phyloP scores from a whole-genome alignment of 148 eudicot genomes.

The Amaranthus palmeri region DNA sequence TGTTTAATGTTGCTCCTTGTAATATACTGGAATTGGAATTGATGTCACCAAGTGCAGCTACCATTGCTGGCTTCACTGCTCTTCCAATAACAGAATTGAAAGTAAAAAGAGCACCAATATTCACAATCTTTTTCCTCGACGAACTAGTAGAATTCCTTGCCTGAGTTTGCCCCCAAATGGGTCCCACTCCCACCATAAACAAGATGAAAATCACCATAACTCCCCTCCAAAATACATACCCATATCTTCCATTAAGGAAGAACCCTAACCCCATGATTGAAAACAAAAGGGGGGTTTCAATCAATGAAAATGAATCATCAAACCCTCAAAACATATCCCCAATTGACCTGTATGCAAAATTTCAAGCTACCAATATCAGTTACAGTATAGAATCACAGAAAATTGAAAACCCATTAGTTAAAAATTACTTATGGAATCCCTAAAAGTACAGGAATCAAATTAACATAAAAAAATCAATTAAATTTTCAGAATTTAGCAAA shows the following conservation, averaged over 20 bases:
- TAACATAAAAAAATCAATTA: neutral
- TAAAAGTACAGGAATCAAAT: neutral
- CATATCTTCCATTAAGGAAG: neutral
- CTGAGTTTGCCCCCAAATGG: neutral
- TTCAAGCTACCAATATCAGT: neutral
- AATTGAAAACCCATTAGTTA: neutral
- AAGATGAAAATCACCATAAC: neutral
- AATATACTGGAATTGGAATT: conserved; percentile 55
- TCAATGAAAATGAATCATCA: neutral
- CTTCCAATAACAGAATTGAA: conserved; percentile 63
- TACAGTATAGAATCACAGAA: neutral
- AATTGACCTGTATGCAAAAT: neutral
- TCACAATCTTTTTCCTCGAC: conserved; percentile 43
- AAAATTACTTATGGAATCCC: neutral
- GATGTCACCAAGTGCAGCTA: conserved; percentile 63
- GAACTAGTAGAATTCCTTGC: neutral
- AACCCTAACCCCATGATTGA: neutral
- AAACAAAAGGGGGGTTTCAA: neutral
- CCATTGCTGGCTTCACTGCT: conserved; percentile 57
- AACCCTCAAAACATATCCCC: neutral
- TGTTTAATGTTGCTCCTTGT: conserved; percentile 40
- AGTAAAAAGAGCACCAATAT: conserved; percentile 67
- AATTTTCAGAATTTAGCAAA: neutral
- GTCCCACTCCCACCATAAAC: conserved; percentile 1
- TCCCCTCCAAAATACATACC: neutral